Base-by-base conservation (phyloP, 1,139 yeast species). In the Meyerozyma athensensis region DNA sequence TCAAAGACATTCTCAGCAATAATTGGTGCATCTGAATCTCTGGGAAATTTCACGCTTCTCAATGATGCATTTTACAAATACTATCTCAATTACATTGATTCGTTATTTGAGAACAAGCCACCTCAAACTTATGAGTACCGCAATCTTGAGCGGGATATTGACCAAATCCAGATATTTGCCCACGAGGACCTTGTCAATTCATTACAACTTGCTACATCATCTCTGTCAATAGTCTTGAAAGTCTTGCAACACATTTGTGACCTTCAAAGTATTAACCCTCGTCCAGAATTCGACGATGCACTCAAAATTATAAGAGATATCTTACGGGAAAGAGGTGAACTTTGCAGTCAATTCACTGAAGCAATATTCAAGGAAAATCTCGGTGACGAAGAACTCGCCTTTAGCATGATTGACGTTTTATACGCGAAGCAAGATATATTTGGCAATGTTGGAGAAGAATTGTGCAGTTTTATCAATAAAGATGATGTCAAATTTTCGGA, bases 91-190 rank as follows among this genome's bases (percentile, higher is more conserved):
- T 61, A 64, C 39, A 47, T 68, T 8, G 71, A 68, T 37, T 39
- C 45, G 3, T 39, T 67, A 10, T 69, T 56, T 42, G 45, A 41
- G 3, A 58, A 59, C 4, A 38, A 43, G 1, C 50, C 55, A 8
- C 74, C 73, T 0, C 44, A 47, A 19, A 56, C 59, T 3, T 75
- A 70, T 44, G 72, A 68, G 43, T 67, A 58, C 47, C 42, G 54
- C 37, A 48, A 65, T 40, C 41, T 53, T 28, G 65, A 68, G 23
- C 48, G 49, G 32, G 66, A 55, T 43, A 43, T 67, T 17, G 60
- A 60, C 32, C 45, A 63, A 20, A 52, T 68, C 4, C 72, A 66
- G 39, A 23, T 42, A 19, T 23, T 57, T 16, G 36, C 49, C 8
- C 43, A 44, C 28, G 32, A 40, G n/a, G n/a, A 50, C 4, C 34